Evolutionary conservation across 2,329 filamentous ascomycete genomes (phyloP).

Genomic region (Pseudomassariella vexata): DNA sequence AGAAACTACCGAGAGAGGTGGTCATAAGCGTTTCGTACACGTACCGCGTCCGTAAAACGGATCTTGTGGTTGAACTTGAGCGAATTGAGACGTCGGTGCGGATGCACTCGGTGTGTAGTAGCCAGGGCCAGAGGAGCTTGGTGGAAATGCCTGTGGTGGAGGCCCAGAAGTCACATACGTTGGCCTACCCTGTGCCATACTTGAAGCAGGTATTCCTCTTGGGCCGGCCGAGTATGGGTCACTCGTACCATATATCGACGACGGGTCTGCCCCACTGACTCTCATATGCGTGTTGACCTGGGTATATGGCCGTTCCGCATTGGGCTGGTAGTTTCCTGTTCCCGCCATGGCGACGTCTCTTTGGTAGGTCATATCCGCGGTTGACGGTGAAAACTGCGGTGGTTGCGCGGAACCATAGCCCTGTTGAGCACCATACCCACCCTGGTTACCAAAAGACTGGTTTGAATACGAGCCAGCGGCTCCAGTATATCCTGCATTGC

Average conservation of each 20-base stretch:
- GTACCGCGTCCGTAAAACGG: constrained; percentile 56
- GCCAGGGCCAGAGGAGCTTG: constrained; percentile 16
- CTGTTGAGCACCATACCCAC: constrained; percentile 21
- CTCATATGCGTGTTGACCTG: constrained; percentile 21
- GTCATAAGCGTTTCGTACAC: constrained; percentile 37
- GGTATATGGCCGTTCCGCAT: constrained; percentile 23
- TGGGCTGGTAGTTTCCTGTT: constrained; percentile 20
- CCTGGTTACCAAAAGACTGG: constrained; percentile 22
- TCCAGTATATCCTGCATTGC: constrained; percentile 43
- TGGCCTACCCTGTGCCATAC: constrained; percentile 21
- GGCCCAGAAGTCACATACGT: constrained; percentile 24
- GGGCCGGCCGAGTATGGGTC: constrained; percentile 17
- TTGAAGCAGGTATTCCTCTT: constrained; percentile 19
- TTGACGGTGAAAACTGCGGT: constrained; percentile 19
- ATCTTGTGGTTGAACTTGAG: constrained; percentile 42
- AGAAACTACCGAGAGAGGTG: constrained; percentile 25
- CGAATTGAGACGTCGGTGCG: constrained; percentile 26
- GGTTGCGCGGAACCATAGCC: constrained; percentile 19
- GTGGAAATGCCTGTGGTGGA: constrained; percentile 19
- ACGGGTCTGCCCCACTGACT: constrained; percentile 11
- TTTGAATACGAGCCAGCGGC: constrained; percentile 30
- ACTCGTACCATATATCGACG: constrained; percentile 15
- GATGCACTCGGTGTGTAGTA: constrained; percentile 28
- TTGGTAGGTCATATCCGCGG: constrained; percentile 19
- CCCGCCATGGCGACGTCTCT: constrained; percentile 15